These are phyloP conservation scores for Penicillium sp. DNA, from an alignment of 2,329 filamentous ascomycete species.

Conservation along the genomic window DNA sequence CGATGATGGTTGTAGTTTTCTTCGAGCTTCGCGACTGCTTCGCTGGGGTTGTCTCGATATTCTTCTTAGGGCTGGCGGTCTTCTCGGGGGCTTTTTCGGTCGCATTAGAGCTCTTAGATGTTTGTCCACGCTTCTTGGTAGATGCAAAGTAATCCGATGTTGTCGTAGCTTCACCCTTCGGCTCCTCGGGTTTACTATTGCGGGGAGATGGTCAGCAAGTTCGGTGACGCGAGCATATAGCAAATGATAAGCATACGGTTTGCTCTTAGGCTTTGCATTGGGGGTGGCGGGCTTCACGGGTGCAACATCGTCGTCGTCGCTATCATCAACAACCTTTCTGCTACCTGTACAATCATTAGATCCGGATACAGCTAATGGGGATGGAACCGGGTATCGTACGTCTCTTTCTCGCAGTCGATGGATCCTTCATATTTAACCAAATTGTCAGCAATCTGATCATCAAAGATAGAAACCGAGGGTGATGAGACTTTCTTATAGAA, in stretches of 20 bases:
- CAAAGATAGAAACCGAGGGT: slow-evolving; percentile 4
- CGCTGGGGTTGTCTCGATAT: slow-evolving; percentile 17
- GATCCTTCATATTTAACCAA: slow-evolving; percentile 25
- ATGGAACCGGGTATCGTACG: slow-evolving; percentile 30
- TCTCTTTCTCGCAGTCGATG: slow-evolving; percentile 37
- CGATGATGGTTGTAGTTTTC: slow-evolving; percentile 57
- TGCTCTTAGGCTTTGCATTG: slow-evolving; percentile 41
- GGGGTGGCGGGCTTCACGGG: slow-evolving; percentile 45
- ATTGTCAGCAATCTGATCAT: slow-evolving; percentile 12
- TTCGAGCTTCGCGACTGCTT: slow-evolving; percentile 29
- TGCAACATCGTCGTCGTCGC: slow-evolving; percentile 68
- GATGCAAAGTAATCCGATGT: slow-evolving; percentile 67
- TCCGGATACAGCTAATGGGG: neutral
- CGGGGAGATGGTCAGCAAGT: slow-evolving; percentile 8
- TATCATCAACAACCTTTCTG: slow-evolving; percentile 78
- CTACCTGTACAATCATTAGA: slow-evolving; percentile 38
- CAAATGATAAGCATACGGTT: slow-evolving; percentile 51
- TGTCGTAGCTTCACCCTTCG: slow-evolving; percentile 61
- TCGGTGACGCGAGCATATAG: neutral
- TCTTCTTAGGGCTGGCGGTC: slow-evolving; percentile 14
- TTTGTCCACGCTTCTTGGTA: slow-evolving; percentile 60
- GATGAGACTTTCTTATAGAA: neutral
- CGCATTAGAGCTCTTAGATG: slow-evolving; percentile 29
- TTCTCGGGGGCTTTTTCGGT: slow-evolving; percentile 21
- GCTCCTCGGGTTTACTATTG: slow-evolving; percentile 53